phyloP scores from a whole-genome alignment of 129 eudicot species.

The Cynara cardunculus region DNA sequence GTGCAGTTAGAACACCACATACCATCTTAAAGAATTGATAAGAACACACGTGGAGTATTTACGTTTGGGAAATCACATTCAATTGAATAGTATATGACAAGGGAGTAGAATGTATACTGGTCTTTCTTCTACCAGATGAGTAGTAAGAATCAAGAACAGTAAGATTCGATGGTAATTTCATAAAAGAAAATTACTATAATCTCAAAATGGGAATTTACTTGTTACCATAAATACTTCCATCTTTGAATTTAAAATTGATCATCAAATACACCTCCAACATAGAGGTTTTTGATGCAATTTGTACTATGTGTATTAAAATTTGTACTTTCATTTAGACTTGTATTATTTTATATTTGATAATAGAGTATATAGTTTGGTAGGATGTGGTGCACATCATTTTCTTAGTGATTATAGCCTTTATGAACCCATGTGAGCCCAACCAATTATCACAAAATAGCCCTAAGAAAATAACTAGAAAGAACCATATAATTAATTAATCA shows the following conservation, averaged over 20 bases:
- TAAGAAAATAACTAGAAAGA: neutral
- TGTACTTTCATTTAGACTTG: slow-evolving; percentile 1
- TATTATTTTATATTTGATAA: neutral
- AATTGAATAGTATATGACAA: neutral
- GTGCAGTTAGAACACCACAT: neutral
- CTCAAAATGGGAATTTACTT: neutral
- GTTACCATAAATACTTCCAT: neutral
- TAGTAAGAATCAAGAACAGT: neutral
- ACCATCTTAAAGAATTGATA: neutral
- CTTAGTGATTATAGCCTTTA: slow-evolving; percentile 24
- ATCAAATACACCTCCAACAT: neutral
- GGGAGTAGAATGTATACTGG: too few relatives aligned
- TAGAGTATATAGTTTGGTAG: slow-evolving; percentile 17
- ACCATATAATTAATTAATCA: neutral
- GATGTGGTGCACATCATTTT: slow-evolving; percentile 28
- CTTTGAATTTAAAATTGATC: neutral
- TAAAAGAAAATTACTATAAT: neutral
- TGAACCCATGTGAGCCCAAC: slow-evolving; percentile 25
- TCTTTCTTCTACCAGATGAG: neutral
- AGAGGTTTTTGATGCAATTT: neutral
- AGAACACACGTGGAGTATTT: neutral
- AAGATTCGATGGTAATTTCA: neutral
- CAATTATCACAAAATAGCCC: slow-evolving; percentile 3
- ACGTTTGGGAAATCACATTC: neutral
- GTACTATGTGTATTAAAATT: neutral